Evolutionary conservation across 202 grass and related monocot genomes (phyloP).

Genomic region (Hordeum pubiflorum): DNA sequence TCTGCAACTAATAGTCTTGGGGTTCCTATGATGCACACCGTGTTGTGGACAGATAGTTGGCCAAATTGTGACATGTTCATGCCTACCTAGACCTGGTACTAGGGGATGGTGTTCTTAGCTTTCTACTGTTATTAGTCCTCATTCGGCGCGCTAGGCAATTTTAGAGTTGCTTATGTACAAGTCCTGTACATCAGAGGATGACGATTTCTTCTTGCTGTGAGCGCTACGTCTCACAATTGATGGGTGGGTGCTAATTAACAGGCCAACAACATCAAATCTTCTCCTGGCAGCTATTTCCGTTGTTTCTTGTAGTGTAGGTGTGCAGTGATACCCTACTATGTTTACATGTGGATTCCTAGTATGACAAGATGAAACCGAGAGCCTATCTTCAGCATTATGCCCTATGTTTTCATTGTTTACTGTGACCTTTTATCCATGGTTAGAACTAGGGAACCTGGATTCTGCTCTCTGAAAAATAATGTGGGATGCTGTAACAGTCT

Average conservation of each 20-base stretch:
- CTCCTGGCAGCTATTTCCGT: not conserved
- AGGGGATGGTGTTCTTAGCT: too few species aligned
- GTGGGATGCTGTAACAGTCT: not conserved
- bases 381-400: not conserved
- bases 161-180: too few species aligned
- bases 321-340: not conserved
- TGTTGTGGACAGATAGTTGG: not conserved
- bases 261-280: too few species aligned
- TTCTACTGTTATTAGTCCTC: not conserved
- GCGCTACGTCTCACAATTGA: rapidly evolving
- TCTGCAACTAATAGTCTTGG: not conserved
- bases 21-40: not conserved
- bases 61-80: not conserved
- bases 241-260: too few species aligned
- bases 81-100: too few species aligned
- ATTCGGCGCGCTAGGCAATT: too few species aligned
- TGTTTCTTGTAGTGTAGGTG: not conserved
- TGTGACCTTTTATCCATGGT: not conserved
- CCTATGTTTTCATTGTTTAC: not conserved
- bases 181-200: too few species aligned
- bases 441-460: not conserved
- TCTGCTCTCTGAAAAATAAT: not conserved
- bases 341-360: not conserved
- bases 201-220: too few species aligned
- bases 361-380: not conserved